phyloP scores from a whole-genome alignment of 257 asterid genomes.

The Gentiana macrophylla region DNA sequence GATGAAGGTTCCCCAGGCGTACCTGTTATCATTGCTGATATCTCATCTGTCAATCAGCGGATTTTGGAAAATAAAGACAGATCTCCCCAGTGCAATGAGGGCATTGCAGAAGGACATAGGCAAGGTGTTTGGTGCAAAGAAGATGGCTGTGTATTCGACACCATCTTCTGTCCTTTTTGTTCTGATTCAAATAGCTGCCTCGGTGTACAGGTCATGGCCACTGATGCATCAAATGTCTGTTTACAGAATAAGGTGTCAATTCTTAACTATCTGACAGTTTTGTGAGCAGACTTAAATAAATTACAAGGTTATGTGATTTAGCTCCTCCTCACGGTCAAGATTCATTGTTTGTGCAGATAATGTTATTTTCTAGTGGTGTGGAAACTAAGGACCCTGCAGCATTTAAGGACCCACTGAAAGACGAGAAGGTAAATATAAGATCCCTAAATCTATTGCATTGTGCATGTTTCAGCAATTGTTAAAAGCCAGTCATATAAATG shows the following conservation, averaged over 20 bases:
- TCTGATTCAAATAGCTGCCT: slow-evolving; percentile 40
- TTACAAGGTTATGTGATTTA: neutral
- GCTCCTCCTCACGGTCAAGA: slow-evolving; percentile 1
- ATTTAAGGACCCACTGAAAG: slow-evolving; percentile 1
- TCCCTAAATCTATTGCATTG: neutral
- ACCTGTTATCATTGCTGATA: slow-evolving; percentile 48
- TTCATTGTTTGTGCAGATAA: slow-evolving; percentile 33
- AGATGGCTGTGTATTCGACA: slow-evolving; percentile 85
- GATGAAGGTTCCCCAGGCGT: slow-evolving; percentile 30
- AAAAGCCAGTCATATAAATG: too few relatives aligned
- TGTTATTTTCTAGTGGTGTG: slow-evolving; percentile 46
- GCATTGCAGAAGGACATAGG: slow-evolving; percentile 37
- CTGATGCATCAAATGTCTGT: slow-evolving; percentile 54
- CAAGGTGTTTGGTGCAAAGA: slow-evolving; percentile 92
- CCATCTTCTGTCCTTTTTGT: slow-evolving; percentile 77
- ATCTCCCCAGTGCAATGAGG: slow-evolving; percentile 11
- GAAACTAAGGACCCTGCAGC: slow-evolving; percentile 33
- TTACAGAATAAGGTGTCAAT: slow-evolving; percentile 68
- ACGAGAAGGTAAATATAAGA: slow-evolving; percentile 32
- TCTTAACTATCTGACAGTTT: slow-evolving; percentile 1
- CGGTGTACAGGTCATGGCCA: slow-evolving; percentile 83
- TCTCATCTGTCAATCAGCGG: slow-evolving; percentile 38
- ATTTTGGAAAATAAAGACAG: slow-evolving; percentile 22
- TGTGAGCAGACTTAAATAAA: neutral
- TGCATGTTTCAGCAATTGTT: too few relatives aligned